Conservation (phyloP, 1,284 basidiomycete genomes). For the Apiotrichum siamense region DNA sequence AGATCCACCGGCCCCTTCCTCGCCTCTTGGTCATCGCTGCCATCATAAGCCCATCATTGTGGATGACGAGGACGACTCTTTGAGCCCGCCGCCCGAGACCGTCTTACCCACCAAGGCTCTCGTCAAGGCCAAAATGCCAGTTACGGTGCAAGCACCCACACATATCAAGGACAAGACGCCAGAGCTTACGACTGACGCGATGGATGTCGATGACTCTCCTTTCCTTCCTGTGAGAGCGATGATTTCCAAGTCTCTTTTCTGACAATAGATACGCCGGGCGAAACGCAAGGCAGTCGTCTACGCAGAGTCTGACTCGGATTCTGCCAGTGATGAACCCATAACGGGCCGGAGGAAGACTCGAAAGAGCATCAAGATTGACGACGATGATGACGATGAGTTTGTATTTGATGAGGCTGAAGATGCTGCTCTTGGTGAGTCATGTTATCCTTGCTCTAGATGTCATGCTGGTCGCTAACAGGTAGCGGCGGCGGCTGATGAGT, state of each 20-base stretch:
- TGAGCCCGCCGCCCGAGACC: slow-evolving; percentile 25
- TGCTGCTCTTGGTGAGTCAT: slow-evolving; percentile 35
- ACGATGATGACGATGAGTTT: slow-evolving; percentile 41
- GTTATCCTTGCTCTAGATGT: neutral
- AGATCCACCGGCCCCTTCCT: slow-evolving; percentile 20
- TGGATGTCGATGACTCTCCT: slow-evolving; percentile 28
- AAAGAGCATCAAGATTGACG: slow-evolving; percentile 34
- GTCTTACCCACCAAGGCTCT: slow-evolving; percentile 10
- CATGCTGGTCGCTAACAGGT: slow-evolving; percentile 5
- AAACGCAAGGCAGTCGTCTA: slow-evolving; percentile 44
- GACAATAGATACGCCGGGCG: slow-evolving; percentile 23
- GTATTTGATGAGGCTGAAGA: slow-evolving; percentile 41
- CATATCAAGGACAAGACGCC: neutral
- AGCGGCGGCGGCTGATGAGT: slow-evolving; percentile 39
- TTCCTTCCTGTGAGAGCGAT: slow-evolving; percentile 21
- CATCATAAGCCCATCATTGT: slow-evolving; percentile 7
- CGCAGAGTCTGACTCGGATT: slow-evolving; percentile 37
- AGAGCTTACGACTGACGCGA: slow-evolving; percentile 5
- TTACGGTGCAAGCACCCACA: neutral
- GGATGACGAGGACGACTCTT: slow-evolving; percentile 23
- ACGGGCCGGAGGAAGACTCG: slow-evolving; percentile 12
- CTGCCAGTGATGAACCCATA: slow-evolving; percentile 2
- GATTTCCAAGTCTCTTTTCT: neutral
- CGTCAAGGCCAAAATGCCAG: slow-evolving; percentile 5
- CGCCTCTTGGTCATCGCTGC: slow-evolving; percentile 7